Conservation (phyloP, 1,139 yeast genomes). For the Magnusiomyces fungicola region DNA sequence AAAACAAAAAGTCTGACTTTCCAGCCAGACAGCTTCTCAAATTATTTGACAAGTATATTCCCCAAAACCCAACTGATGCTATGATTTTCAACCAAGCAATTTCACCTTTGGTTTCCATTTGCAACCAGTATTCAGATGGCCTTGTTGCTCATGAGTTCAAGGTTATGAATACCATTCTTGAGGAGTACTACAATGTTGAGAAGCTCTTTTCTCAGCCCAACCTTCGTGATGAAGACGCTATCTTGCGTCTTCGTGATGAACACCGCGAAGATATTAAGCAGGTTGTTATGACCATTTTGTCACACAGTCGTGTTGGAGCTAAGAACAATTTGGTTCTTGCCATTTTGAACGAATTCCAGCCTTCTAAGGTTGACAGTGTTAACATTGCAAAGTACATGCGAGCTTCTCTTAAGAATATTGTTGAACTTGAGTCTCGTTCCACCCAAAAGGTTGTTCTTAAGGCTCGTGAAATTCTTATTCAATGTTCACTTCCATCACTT, state of each 20-base stretch:
- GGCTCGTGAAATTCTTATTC: conserved; percentile 92
- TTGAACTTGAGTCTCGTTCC: conserved; percentile 80
- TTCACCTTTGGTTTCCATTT: conserved; percentile 67
- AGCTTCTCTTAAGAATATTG: conserved; percentile 65
- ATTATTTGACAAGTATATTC: conserved; percentile 48
- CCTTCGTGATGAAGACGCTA: conserved; percentile 69
- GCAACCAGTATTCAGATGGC: conserved; percentile 66
- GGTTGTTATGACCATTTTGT: conserved; percentile 67
- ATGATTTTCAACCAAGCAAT: conserved; percentile 47
- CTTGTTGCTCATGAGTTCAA: conserved; percentile 74
- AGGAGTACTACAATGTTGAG: conserved; percentile 72
- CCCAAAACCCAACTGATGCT: conserved; percentile 41
- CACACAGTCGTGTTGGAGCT: conserved; percentile 90
- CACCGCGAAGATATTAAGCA: conserved; percentile 65
- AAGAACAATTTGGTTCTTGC: conserved; percentile 87
- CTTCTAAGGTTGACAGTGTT: conserved; percentile 50
- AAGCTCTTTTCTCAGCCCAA: conserved; percentile 66
- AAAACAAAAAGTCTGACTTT: conserved; percentile 70
- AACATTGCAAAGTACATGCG: conserved; percentile 63
- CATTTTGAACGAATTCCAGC: conserved; percentile 64
- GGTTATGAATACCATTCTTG: conserved; percentile 61
- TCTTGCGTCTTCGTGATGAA: conserved; percentile 79
- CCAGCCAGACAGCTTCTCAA: conserved; percentile 81
- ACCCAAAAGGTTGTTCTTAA: conserved; percentile 93
- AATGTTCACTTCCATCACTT: conserved; percentile 92